Evolutionary conservation across 2,329 filamentous ascomycete species (phyloP), one percentile per base, ranked within the genome.

Genomic region (Neofusicoccum kwambonambiense): DNA sequence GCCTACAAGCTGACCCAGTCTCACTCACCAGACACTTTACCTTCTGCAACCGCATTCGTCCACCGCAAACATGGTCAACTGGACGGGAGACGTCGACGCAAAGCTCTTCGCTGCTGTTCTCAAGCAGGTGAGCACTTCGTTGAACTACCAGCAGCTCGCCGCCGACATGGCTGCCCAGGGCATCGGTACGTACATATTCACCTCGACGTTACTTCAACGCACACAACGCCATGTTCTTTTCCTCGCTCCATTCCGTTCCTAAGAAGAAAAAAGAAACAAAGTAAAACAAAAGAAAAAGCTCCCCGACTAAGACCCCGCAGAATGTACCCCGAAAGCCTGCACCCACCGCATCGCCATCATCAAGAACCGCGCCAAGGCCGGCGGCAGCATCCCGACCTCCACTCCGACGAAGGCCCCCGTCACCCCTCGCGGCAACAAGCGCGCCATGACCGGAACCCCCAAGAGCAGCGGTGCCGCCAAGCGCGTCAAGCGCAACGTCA

Each of bases 311-410:
- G 0, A 39, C 37, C 1, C 37, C 47, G 17, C 35, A 68, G 67
- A 68, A 5, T 51, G 49, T 56, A 68, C 64, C 4, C 19, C 64
- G 13, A 68, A 68, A 31, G 67, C 66, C 0, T 47, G 65, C 41
- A 63, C 60, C 4, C 67, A 68, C 51, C 61, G 64, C 19, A 66
- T 68, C 27, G 41, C 47, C 19, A 65, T 64, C 7, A 41, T 68
- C 19, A 68, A 66, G 54, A 11, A 12, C 22, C 51, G 60, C 9
- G 37, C 56, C 27, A 60, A 54, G 12, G 35, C 47, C 22, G 39
- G n/a, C 42, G 42, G 42, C 42, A 4, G 15, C n/a, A n/a, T n/a
- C n/a, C 15, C 42, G 5, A 44, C 17, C n/a, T 41, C 31, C 19
- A 34, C 52, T 13, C 63, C 52, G 13, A 31, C 4, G 27, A 31